Percentiles rank a stretch among this genome's conserved stretches.
Conservation (phyloP, 176 grass and related monocot genomes). For the Rhynchospora tenuis region DNA sequence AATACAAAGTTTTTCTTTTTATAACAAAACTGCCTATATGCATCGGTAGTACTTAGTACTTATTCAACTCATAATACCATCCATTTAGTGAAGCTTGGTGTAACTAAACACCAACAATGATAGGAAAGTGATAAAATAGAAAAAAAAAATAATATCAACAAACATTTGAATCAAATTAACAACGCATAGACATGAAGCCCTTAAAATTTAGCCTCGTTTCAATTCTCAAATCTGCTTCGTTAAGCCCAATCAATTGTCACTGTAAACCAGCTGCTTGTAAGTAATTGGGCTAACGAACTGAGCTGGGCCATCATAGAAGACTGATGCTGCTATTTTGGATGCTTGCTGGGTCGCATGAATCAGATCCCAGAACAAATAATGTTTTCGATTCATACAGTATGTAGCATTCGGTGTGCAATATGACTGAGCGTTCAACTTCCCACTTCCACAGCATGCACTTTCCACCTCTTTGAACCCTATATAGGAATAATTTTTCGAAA, state of each 20-base stretch:
- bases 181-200: background rate
- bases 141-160: no score
- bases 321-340: slow-evolving; percentile 24
- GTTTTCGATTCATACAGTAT: slow-evolving; percentile 41
- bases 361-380: slow-evolving; percentile 53
- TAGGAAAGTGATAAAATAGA: background rate
- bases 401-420: slow-evolving; percentile 43
- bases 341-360: slow-evolving; percentile 55
- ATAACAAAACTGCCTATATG: no score
- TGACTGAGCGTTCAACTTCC: slow-evolving; percentile 45
- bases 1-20: no score
- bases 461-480: slow-evolving; percentile 51
- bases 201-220: background rate
- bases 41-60: no score
- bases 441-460: slow-evolving; percentile 58
- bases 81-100: background rate
- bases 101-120: background rate
- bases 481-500: background rate
- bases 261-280: slow-evolving; percentile 43
- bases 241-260: background rate
- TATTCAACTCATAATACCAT: background rate
- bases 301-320: slow-evolving; percentile 34
- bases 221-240: background rate
- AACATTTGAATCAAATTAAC: background rate
- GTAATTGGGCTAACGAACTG: slow-evolving; percentile 47